Conservation (phyloP, 257 asterid species). For the Nicotiana noctiflora region DNA sequence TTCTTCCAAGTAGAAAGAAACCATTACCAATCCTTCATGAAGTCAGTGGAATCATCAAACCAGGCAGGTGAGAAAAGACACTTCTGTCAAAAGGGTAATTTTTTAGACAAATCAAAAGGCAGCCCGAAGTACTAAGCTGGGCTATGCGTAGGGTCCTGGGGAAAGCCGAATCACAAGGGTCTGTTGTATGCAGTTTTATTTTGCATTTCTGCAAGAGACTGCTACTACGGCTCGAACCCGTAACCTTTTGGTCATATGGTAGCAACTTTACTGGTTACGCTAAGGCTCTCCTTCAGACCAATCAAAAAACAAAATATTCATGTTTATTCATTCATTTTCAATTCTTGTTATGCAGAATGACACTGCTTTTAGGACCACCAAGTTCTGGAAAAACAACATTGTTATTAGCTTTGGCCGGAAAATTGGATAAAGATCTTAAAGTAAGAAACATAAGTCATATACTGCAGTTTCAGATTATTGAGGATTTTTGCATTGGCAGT, state of each 20-base stretch:
- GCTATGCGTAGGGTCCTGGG: too few relatives aligned
- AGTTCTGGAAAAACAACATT: slow-evolving; percentile 86
- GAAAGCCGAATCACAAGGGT: too few relatives aligned
- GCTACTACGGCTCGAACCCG: too few relatives aligned
- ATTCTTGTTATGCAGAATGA: slow-evolving; percentile 45
- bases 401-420: slow-evolving; percentile 84
- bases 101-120: background rate
- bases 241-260: too few relatives aligned
- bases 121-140: too few relatives aligned
- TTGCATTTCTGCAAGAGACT: too few relatives aligned
- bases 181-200: too few relatives aligned
- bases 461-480: background rate
- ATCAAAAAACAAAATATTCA: background rate
- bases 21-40: slow-evolving; percentile 71
- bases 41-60: slow-evolving; percentile 70
- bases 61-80: slow-evolving; percentile 53
- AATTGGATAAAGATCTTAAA: slow-evolving; percentile 55
- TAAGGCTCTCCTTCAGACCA: too few relatives aligned
- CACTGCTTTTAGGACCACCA: slow-evolving; percentile 87
- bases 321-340: background rate
- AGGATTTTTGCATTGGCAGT: background rate
- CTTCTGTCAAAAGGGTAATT: background rate
- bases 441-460: slow-evolving; percentile 27
- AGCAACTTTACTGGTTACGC: too few relatives aligned
- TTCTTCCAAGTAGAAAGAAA: slow-evolving; percentile 64